These are phyloP conservation scores for Fonsecaea pugnacius DNA, from an alignment of 2,329 filamentous ascomycete species.

Conservation along the genomic window DNA sequence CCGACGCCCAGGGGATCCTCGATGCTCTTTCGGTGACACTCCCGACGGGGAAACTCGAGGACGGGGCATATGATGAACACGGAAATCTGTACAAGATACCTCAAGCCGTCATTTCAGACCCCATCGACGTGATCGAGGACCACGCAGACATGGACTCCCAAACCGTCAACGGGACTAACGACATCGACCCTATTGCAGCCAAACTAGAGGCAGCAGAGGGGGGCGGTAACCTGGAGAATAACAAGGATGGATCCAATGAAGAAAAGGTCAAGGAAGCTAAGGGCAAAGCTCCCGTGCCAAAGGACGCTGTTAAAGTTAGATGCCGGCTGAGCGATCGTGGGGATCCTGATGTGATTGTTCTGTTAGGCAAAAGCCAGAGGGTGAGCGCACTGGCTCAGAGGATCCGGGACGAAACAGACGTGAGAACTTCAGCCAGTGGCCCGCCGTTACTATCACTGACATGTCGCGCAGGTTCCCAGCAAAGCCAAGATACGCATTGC, in stretches of 20 bases:
- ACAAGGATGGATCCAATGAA: constrained; percentile 35
- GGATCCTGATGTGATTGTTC: constrained; percentile 64
- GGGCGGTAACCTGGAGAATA: constrained; percentile 28
- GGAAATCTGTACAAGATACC: constrained; percentile 73
- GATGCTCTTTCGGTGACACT: constrained; percentile 76
- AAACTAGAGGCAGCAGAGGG: constrained; percentile 40
- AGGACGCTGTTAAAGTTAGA: constrained; percentile 61
- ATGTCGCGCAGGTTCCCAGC: constrained; percentile 57
- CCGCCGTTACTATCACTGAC: constrained; percentile 12
- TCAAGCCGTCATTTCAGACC: constrained; percentile 70
- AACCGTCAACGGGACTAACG: constrained; percentile 45
- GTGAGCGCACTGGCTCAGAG: constrained; percentile 67
- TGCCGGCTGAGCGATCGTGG: constrained; percentile 69
- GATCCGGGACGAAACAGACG: constrained; percentile 60
- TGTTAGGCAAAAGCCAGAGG: constrained; percentile 63
- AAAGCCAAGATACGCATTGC: constrained; percentile 69
- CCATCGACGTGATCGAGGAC: constrained; percentile 58
- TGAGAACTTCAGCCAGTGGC: constrained; percentile 12
- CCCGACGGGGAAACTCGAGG: constrained; percentile 71
- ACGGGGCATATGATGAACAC: constrained; percentile 72
- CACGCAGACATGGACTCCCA: constrained; percentile 42
- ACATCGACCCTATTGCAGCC: constrained; percentile 31
- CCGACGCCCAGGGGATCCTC: constrained; percentile 78
- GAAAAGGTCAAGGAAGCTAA: constrained; percentile 60
- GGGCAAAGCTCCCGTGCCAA: constrained; percentile 60